Percentiles rank a stretch among this genome's conserved stretches.
These are phyloP conservation scores for Pestalotiopsis sp. DNA, from an alignment of 2,329 filamentous ascomycete species.

Conservation along the genomic window DNA sequence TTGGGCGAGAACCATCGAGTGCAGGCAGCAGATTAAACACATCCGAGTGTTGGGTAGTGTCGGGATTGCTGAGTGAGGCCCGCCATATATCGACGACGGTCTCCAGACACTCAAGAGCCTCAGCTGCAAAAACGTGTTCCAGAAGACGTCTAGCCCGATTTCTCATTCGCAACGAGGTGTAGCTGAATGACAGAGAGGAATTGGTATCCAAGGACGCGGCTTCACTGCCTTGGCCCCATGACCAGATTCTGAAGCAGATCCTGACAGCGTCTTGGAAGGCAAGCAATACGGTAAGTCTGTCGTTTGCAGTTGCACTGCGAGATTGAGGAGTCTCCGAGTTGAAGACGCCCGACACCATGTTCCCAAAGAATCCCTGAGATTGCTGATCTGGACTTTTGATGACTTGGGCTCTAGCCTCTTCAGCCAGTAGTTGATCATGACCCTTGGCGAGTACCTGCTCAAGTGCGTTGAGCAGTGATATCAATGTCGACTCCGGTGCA, in stretches of 20 bases:
- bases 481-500: constrained; percentile 70
- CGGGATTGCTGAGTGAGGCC: constrained; percentile 43
- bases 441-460: constrained; percentile 87
- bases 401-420: constrained; percentile 69
- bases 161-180: constrained; percentile 87
- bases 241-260: constrained; percentile 92
- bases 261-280: constrained; percentile 95
- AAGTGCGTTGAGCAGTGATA: constrained; percentile 87
- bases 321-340: constrained; percentile 73
- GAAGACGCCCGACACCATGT: constrained; percentile 91
- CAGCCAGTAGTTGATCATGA: constrained; percentile 77
- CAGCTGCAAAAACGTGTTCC: constrained; percentile 89
- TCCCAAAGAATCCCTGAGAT: constrained; percentile 83
- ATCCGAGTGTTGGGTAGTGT: constrained; percentile 54
- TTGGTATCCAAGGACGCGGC: constrained; percentile 59
- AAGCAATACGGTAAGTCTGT: constrained; percentile 87
- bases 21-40: constrained; percentile 88
- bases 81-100: constrained; percentile 87
- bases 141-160: constrained; percentile 85
- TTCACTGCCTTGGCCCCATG: constrained; percentile 75
- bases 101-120: constrained; percentile 90
- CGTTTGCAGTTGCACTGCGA: constrained; percentile 87
- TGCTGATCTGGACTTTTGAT: constrained; percentile 79
- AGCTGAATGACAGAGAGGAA: constrained; percentile 80
- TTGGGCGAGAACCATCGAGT: constrained; percentile 85